phyloP scores from a whole-genome alignment of 805 yeast genomes.

The Candida krabiensis region DNA sequence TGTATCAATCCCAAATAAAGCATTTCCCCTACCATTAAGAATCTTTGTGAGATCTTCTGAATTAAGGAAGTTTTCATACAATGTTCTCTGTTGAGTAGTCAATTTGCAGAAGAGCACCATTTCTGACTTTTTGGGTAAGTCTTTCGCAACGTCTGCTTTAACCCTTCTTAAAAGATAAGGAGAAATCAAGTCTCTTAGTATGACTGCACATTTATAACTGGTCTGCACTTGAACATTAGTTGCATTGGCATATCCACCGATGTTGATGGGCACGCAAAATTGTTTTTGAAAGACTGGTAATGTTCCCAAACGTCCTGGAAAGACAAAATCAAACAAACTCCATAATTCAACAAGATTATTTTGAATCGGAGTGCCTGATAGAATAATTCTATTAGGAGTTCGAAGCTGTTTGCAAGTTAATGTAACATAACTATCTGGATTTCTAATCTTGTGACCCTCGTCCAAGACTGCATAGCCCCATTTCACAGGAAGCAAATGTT shows the following conservation, averaged over 20 bases:
- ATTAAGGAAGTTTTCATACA: slow-evolving; percentile 71
- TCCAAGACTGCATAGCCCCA: slow-evolving; percentile 94
- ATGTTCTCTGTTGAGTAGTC: slow-evolving; percentile 70
- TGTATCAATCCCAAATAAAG: slow-evolving; percentile 86
- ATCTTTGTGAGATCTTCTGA: slow-evolving; percentile 77
- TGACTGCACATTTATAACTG: slow-evolving; percentile 93
- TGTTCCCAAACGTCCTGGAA: slow-evolving; percentile 93
- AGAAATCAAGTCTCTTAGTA: slow-evolving; percentile 80
- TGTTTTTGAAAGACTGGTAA: slow-evolving; percentile 92
- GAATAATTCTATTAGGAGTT: slow-evolving; percentile 81
- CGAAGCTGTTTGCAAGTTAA: slow-evolving; percentile 79
- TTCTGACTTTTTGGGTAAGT: slow-evolving; percentile 88
- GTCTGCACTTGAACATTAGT: slow-evolving; percentile 94
- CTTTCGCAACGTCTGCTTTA: slow-evolving; percentile 93
- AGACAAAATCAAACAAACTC: slow-evolving; percentile 93
- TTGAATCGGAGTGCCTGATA: slow-evolving; percentile 97
- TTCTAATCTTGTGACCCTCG: slow-evolving; percentile 96
- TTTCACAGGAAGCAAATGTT: slow-evolving; percentile 65
- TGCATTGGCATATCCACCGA: slow-evolving; percentile 99
- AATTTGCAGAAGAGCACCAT: slow-evolving; percentile 90
- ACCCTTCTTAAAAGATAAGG: slow-evolving; percentile 87
- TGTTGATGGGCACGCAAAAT: slow-evolving; percentile 87
- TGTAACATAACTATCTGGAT: slow-evolving; percentile 89
- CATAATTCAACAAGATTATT: slow-evolving; percentile 89
- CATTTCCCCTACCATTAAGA: slow-evolving; percentile 72